Conservation (phyloP, 805 yeast species). For the Torulaspora gathmanii region DNA sequence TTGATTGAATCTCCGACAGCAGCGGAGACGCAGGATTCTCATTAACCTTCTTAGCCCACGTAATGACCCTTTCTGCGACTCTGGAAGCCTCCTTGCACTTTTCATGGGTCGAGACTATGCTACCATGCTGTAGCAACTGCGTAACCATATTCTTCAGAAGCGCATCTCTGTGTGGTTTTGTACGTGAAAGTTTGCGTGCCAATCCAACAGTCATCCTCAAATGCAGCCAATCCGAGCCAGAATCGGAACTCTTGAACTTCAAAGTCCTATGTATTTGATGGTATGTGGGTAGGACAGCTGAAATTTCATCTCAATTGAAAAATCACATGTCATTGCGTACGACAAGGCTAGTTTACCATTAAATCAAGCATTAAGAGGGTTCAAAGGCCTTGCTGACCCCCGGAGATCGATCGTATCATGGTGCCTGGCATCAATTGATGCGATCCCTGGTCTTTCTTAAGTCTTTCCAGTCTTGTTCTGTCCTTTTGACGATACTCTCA, state of each 20-base stretch:
- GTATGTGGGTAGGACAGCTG: neutral
- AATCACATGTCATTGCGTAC: neutral
- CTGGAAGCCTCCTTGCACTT: conserved; percentile 69
- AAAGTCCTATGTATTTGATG: neutral
- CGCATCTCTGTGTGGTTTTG: conserved; percentile 49
- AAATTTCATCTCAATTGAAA: neutral
- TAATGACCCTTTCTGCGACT: conserved; percentile 58
- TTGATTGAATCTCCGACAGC: conserved; percentile 37
- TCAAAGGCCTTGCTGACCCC: no score
- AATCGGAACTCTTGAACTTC: neutral
- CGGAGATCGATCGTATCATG: no score
- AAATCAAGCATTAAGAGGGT: no score
- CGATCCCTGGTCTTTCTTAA: neutral
- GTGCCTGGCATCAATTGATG: no score
- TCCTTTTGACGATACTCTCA: neutral
- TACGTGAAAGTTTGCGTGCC: conserved; percentile 36
- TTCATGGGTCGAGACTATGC: conserved; percentile 66
- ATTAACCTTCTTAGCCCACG: conserved; percentile 46
- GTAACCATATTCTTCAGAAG: conserved; percentile 62
- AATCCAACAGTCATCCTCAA: conserved; percentile 30
- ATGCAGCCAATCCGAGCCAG: neutral
- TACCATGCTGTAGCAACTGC: conserved; percentile 63
- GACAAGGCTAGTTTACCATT: no score
- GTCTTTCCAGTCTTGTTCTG: neutral
- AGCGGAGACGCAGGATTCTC: conserved; percentile 9